phyloP scores from a whole-genome alignment of 2,329 filamentous ascomycete genomes.

The Neonectria magnoliae region DNA sequence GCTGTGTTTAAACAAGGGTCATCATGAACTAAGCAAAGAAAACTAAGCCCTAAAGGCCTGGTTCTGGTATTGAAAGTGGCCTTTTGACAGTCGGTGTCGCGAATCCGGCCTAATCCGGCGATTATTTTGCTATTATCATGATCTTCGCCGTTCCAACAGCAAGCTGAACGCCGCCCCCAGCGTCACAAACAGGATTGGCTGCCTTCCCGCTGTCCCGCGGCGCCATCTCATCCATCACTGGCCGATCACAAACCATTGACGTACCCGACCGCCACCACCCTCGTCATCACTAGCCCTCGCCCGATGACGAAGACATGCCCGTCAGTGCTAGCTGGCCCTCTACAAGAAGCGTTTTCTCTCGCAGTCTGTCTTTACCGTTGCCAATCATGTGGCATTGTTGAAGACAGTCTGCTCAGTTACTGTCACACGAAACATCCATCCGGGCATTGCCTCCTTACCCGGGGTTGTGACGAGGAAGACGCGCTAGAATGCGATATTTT shows the following conservation, averaged over 20 bases:
- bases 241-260: not conserved
- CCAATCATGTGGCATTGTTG: constrained; percentile 12
- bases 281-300: not conserved
- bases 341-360: not conserved
- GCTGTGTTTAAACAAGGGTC: not conserved
- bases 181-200: too few species aligned
- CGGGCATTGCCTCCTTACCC: constrained; percentile 21
- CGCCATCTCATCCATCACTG: not conserved
- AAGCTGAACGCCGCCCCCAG: not conserved
- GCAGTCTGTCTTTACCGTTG: constrained; percentile 3
- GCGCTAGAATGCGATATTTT: constrained; percentile 30
- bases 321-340: not conserved
- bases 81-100: not conserved
- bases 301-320: not conserved
- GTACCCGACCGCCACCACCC: not conserved
- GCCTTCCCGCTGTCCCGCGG: not conserved
- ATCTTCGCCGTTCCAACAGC: not conserved
- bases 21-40: not conserved
- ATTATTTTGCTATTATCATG: not conserved
- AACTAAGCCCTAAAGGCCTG: not conserved
- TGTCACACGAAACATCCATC: constrained; percentile 7
- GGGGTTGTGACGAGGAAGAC: constrained; percentile 21
- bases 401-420: constrained; percentile 16
- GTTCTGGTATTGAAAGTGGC: not conserved
- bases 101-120: not conserved